Evolutionary conservation across 495 filamentous ascomycete species (phyloP).

Genomic region (Margaritispora aquatica): DNA sequence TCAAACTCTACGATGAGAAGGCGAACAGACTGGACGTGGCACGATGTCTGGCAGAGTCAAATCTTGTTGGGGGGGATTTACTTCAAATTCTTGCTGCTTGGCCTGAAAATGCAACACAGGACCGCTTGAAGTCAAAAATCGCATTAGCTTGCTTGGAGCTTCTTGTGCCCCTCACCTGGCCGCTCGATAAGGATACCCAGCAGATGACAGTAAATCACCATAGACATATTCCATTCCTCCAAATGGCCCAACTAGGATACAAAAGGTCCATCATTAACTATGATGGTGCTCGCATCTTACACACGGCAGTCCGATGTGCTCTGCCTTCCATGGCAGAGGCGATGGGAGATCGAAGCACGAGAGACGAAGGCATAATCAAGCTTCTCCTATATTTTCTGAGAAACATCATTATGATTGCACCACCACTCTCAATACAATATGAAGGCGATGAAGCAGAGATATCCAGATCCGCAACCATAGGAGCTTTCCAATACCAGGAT

Average conservation of each 20-base stretch:
- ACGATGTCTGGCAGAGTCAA: conserved; percentile 85
- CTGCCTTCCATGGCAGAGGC: conserved; percentile 82
- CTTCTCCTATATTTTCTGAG: conserved; percentile 82
- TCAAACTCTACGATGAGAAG: conserved; percentile 91
- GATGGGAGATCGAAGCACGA: conserved; percentile 63
- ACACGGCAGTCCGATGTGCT: conserved; percentile 69
- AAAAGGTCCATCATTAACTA: conserved; percentile 82
- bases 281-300: conserved; percentile 68
- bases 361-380: conserved; percentile 92
- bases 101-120: conserved; percentile 59
- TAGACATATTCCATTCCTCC: conserved; percentile 80
- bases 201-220: conserved; percentile 91
- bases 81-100: conserved; percentile 82
- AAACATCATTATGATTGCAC: conserved; percentile 79
- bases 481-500: conserved; percentile 85
- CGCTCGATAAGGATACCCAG: conserved; percentile 67
- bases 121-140: conserved; percentile 69
- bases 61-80: conserved; percentile 84
- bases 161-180: conserved; percentile 93
- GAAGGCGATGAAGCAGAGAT: conserved; percentile 80
- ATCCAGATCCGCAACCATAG: conserved; percentile 79
- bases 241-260: conserved; percentile 81
- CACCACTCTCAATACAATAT: conserved; percentile 48
- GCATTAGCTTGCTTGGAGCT: conserved; percentile 86
- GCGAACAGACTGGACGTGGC: conserved; percentile 93